Evolutionary conservation across 1,284 basidiomycete genomes (phyloP).

Genomic region (Moesziomyces sp.): DNA sequence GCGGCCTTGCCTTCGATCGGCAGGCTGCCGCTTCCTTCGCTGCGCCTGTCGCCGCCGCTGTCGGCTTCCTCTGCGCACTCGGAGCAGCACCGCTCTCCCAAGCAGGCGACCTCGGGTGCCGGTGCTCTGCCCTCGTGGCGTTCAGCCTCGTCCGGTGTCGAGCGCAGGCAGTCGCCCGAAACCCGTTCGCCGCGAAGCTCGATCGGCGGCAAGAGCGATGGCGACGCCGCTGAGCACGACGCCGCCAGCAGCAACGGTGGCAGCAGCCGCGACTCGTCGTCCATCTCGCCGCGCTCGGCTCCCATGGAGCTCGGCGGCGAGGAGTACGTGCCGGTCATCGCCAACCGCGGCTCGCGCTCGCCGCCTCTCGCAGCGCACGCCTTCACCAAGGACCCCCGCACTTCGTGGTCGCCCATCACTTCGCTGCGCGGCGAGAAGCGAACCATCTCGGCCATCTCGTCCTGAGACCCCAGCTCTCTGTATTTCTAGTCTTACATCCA

Average conservation of each 20-base stretch:
- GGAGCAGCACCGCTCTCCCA: conserved; percentile 18
- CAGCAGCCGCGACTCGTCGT: conserved; percentile 36
- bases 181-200: conserved; percentile 33
- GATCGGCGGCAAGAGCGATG: conserved; percentile 35
- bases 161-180: conserved; percentile 12
- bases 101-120: not conserved
- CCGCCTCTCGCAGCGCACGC: conserved; percentile 20
- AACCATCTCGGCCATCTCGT: conserved; percentile 23
- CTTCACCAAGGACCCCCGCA: conserved; percentile 33
- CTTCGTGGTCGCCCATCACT: conserved; percentile 36
- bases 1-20: conserved; percentile 33
- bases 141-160: conserved; percentile 7
- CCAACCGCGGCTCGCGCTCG: conserved; percentile 17
- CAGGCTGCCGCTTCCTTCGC: conserved; percentile 31
- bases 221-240: conserved; percentile 19
- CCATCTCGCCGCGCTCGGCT: conserved; percentile 35
- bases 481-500: conserved; percentile 8
- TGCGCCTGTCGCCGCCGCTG: conserved; percentile 41
- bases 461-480: conserved; percentile 5
- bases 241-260: conserved; percentile 31
- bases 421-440: conserved; percentile 47
- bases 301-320: conserved; percentile 26
- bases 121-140: conserved; percentile 16
- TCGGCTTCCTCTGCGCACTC: conserved; percentile 8
- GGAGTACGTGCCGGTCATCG: conserved; percentile 30